Base-by-base conservation (phyloP, 108 stramenopile species). In the Nannochloropsis salina region DNA sequence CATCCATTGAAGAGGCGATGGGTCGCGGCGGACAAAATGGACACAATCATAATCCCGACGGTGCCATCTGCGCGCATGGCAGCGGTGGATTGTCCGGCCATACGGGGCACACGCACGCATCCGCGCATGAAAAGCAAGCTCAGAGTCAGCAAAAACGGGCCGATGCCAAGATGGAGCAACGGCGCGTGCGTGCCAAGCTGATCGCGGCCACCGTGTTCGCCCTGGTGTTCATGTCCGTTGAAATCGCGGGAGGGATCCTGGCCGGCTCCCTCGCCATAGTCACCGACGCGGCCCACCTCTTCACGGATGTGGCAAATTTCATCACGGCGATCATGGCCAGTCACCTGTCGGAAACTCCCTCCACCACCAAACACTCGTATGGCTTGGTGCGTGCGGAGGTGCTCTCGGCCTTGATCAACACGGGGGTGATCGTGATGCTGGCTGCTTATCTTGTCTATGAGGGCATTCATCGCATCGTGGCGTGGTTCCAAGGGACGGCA, bases 351-450 rank as follows among this genome's bases (percentile, higher is more conserved):
- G 86, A 87, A 45, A 85, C 93, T 80, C 96, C 96, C 18, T 91
- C 95, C 9, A 94, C 94, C n/a, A 90, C 86, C 45, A 87, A 91
- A 44, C 91, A 94, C 47, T 96, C 96, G 40, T 98, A 92, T 91
- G 97, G 97, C 22, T 92, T 94, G 45, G 93, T 94, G 83, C 90
- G 97, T 41, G 94, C 94, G n/a, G 97, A 98, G 87, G 94, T 95
- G 11, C 85, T 98, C 9, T 95, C 95, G 9, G 97, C 97, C 3
- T 83, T 97, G 10, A 93, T 95, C 82, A 93, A 92, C 43, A 95
- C 97, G 92, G 86, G 90, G n/a, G 86, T 93, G 80, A 91, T 98
- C 81, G 93, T 91, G 6, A 85, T 96, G 42, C 91, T 97, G 74
- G 94, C 93, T 42, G 80, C 93, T 9, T 90, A 91, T 18, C 88